Evolutionary conservation across 805 yeast species (phyloP).

Genomic region (Myxozyma sirexii): DNA sequence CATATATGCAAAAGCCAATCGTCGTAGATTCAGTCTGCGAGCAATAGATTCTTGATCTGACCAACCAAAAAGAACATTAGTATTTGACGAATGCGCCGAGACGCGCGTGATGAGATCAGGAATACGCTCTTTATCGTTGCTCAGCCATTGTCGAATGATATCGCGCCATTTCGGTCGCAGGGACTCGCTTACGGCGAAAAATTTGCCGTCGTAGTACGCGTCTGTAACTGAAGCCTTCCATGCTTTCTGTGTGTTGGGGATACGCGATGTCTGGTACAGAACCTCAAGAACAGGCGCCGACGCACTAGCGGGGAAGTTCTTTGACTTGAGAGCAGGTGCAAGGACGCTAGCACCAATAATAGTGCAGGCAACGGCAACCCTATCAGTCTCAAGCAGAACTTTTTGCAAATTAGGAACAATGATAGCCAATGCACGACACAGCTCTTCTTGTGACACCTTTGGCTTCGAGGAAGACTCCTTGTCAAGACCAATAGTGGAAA

Average conservation of each 20-base stretch:
- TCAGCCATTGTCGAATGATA: conserved; percentile 65
- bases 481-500: conserved; percentile 7
- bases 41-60: conserved; percentile 66
- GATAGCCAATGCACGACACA: conserved; percentile 48
- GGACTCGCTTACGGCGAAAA: conserved; percentile 49
- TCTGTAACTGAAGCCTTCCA: conserved; percentile 74
- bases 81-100: conserved; percentile 53
- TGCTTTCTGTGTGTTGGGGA: conserved; percentile 47
- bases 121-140: conserved; percentile 62
- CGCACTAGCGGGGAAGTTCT: conserved; percentile 46
- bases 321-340: conserved; percentile 56
- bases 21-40: conserved; percentile 56
- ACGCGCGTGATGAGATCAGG: conserved; percentile 52
- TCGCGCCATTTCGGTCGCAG: conserved; percentile 53
- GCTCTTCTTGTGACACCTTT: conserved; percentile 48
- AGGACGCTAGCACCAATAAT: conserved; percentile 58
- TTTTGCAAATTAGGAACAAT: conserved; percentile 48
- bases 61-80: conserved; percentile 71
- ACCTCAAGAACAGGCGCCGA: conserved; percentile 51
- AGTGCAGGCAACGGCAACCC: conserved; percentile 52
- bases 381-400: conserved; percentile 63
- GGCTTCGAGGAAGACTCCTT: conserved; percentile 20
- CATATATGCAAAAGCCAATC: conserved; percentile 65
- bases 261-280: conserved; percentile 44
- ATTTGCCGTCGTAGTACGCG: conserved; percentile 59